phyloP scores from a whole-genome alignment of 768 basidiomycete species.

The Lentinula guzmanii region DNA sequence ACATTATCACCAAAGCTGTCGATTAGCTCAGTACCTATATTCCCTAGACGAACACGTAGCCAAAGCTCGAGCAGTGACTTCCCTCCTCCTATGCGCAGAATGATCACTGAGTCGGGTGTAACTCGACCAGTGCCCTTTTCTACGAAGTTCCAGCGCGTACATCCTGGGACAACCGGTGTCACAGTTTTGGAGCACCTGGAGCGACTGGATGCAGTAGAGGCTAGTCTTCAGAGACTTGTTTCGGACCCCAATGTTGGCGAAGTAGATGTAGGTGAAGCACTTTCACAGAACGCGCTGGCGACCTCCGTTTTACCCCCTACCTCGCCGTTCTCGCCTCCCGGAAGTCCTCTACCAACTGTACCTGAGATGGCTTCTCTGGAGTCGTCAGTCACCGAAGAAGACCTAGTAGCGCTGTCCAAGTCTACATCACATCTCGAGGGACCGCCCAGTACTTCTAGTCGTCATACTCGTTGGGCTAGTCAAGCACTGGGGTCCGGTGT shows the following conservation, averaged over 20 bases:
- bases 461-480: slow-evolving; percentile 27
- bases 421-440: slow-evolving; percentile 68
- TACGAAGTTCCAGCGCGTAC: slow-evolving; percentile 77
- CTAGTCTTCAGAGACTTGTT: slow-evolving; percentile 69
- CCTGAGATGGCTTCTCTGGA: slow-evolving; percentile 49
- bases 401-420: slow-evolving; percentile 68
- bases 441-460: slow-evolving; percentile 20
- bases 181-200: slow-evolving; percentile 83
- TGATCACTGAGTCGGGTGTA: slow-evolving; percentile 58
- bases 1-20: slow-evolving; percentile 55
- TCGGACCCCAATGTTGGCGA: slow-evolving; percentile 45
- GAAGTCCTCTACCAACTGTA: slow-evolving; percentile 54
- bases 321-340: slow-evolving; percentile 52
- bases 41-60: slow-evolving; percentile 47
- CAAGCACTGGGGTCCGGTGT: slow-evolving; percentile 22
- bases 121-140: slow-evolving; percentile 78
- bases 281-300: slow-evolving; percentile 13
- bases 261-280: slow-evolving; percentile 60
- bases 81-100: slow-evolving; percentile 64
- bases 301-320: slow-evolving; percentile 26
- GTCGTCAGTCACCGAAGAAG: slow-evolving; percentile 60
- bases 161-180: slow-evolving; percentile 83
- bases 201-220: slow-evolving; percentile 77
- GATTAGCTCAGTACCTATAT: slow-evolving; percentile 50
- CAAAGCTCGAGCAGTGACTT: slow-evolving; percentile 66